Evolutionary conservation across 2,329 filamentous ascomycete species (phyloP).

Genomic region (Botryotinia globosa): DNA sequence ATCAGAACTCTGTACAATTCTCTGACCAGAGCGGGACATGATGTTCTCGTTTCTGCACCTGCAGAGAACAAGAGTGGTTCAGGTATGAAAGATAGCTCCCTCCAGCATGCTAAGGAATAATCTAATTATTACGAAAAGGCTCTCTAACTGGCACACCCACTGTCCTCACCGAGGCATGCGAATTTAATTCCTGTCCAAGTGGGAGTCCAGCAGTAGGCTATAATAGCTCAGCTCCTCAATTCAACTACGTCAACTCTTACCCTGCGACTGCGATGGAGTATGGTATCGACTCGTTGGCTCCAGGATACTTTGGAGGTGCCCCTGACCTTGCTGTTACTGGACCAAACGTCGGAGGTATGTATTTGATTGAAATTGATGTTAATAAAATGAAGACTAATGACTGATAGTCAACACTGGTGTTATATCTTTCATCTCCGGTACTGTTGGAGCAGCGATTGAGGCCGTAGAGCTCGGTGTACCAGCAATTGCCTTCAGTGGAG

Average conservation of each 20-base stretch:
- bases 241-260: conserved; percentile 14
- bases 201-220: conserved; percentile 10
- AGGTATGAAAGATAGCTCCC: neutral
- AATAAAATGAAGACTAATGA: neutral
- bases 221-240: conserved; percentile 9
- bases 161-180: neutral
- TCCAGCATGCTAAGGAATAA: neutral
- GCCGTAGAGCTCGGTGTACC: neutral
- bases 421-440: conserved; percentile 2
- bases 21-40: neutral
- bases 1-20: conserved; percentile 9
- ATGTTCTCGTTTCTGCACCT: conserved; percentile 14
- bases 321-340: conserved; percentile 12
- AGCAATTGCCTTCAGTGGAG: conserved; percentile 12
- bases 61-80: conserved; percentile 4
- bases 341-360: conserved; percentile 13
- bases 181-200: conserved; percentile 11
- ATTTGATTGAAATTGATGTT: neutral
- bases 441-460: conserved; percentile 12
- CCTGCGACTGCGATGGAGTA: conserved; percentile 6
- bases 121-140: neutral
- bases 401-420: conserved; percentile 5
- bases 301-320: conserved; percentile 9
- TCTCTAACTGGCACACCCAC: neutral
- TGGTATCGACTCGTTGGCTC: neutral